Evolutionary conservation across 164 flowering plant species (phyloP).

Genomic region (Brasenia schreberi): DNA sequence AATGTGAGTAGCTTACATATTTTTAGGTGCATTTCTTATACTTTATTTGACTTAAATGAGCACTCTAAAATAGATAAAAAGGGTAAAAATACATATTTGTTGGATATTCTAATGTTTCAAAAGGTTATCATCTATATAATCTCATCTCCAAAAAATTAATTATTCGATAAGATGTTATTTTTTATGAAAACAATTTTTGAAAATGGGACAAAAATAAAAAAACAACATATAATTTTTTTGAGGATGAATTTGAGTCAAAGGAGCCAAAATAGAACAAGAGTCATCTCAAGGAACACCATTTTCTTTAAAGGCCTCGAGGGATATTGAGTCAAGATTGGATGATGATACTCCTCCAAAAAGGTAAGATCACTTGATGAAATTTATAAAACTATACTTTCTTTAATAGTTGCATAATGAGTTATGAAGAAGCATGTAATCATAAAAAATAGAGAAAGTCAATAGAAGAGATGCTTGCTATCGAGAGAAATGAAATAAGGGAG

Average conservation of each 20-base stretch:
- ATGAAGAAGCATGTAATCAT: slow-evolving; percentile 4
- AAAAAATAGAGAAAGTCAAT: slow-evolving; percentile 3
- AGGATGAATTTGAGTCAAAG: too few relatives aligned
- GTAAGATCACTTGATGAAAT: background rate
- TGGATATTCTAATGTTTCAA: slow-evolving; percentile 6
- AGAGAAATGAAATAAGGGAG: slow-evolving; percentile 5
- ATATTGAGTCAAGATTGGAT: too few relatives aligned
- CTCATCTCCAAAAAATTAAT: background rate
- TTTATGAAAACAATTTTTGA: background rate
- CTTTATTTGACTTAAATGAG: background rate
- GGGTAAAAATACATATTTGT: slow-evolving; percentile 5
- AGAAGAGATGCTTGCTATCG: slow-evolving; percentile 1
- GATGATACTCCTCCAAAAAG: background rate
- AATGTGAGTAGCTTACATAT: background rate
- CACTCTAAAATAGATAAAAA: slow-evolving; percentile 5
- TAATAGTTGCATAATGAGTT: background rate
- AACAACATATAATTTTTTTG: too few relatives aligned
- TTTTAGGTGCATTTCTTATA: slow-evolving; percentile 7
- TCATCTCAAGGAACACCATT: too few relatives aligned
- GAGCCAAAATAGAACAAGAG: too few relatives aligned
- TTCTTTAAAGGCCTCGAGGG: too few relatives aligned
- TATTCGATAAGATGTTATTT: background rate
- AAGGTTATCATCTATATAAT: slow-evolving; percentile 2
- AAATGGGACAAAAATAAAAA: too few relatives aligned
- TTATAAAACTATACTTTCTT: too few relatives aligned